phyloP scores from a whole-genome alignment of 805 yeast genomes.

The Lachancea thermotolerans region DNA sequence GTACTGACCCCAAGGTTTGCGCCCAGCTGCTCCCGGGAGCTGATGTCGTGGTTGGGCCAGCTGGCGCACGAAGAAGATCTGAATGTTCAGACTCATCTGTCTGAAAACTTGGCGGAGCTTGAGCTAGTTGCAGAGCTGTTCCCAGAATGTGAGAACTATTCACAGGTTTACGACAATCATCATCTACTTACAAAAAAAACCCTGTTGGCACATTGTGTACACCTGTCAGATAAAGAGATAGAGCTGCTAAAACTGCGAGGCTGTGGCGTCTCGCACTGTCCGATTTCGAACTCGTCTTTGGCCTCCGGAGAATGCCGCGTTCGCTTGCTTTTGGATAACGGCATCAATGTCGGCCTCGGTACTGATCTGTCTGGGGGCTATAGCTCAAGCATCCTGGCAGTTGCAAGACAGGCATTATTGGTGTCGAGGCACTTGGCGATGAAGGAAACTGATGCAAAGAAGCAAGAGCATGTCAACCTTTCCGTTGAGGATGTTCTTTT shows the following conservation, averaged over 20 bases:
- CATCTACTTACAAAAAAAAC: conserved; percentile 59
- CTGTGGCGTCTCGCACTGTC: conserved; percentile 87
- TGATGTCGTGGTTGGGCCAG: conserved; percentile 58
- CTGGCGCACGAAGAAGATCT: conserved; percentile 42
- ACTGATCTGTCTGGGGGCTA: conserved; percentile 77
- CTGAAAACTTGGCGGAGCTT: conserved; percentile 73
- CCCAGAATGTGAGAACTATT: conserved; percentile 62
- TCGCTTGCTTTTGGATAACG: conserved; percentile 54
- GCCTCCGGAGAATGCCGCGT: conserved; percentile 89
- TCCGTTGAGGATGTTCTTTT: conserved; percentile 65
- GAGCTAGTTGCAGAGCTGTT: conserved; percentile 64
- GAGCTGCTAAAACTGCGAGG: conserved; percentile 44
- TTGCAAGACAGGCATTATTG: conserved; percentile 62
- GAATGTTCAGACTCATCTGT: conserved; percentile 86
- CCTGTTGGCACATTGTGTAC: conserved; percentile 84
- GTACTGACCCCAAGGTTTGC: conserved; percentile 92
- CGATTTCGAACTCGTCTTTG: conserved; percentile 80
- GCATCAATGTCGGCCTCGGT: conserved; percentile 73
- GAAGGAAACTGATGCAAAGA: conserved; percentile 38
- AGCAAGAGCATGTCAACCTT: conserved; percentile 39
- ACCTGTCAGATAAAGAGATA: conserved; percentile 60
- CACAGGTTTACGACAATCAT: conserved; percentile 68
- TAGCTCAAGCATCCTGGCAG: conserved; percentile 54
- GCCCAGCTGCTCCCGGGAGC: conserved; percentile 65
- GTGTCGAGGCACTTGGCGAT: conserved; percentile 68